Evolutionary conservation across 768 basidiomycete species (phyloP), one percentile per base, ranked within the genome.

Genomic region (Leccinellum rugosiceps): DNA sequence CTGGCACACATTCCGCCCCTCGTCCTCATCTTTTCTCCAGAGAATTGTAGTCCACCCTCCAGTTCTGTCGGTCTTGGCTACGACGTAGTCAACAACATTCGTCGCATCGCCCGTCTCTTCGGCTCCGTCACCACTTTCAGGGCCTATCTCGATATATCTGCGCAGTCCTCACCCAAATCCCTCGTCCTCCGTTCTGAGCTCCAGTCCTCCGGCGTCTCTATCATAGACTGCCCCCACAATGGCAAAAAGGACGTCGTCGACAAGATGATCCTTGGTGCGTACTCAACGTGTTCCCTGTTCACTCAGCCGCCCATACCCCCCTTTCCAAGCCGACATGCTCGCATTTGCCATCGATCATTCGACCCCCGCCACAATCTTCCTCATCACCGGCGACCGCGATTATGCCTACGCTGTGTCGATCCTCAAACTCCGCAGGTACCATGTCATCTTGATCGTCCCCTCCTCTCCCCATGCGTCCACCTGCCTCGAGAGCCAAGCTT

Each of bases 371-470:
- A 86, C 85, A 15, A 71, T 87, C 61, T 69, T 88, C 45, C 73
- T 90, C 35, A 84, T 90, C 62, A 79, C 86, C 0, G 84, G 82
- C 17, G 86, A 89, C 68, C 77, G 84, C 43, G 86, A 88, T 66
- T 83, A 86, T 61, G 80, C 81, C 4, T 88, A 86, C 64, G 81
- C 82, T n/a, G 68, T 86, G 46, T 81, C 86, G 2, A 74, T 76
- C 34, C 71, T 88, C 48, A 79, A 81, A 31, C 75, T 83, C 52
- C 78, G 84, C 56, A 72, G 73, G 46, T 84, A 83, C 65, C 71
- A 74, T 17, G 77, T 87, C 34, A 72, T 86, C 47, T 59, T 87
- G 25, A 69, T 87, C 45, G 74, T 76, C 44, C 77, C 78, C 6
- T 62, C 73, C 3, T 60, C 68, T 31, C 68, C 73, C 15, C 70